Percentiles rank a stretch among this genome's conserved stretches.
These are phyloP conservation scores for Sugiyamaella pinicola DNA, from an alignment of 1,139 yeast species.

Conservation along the genomic window DNA sequence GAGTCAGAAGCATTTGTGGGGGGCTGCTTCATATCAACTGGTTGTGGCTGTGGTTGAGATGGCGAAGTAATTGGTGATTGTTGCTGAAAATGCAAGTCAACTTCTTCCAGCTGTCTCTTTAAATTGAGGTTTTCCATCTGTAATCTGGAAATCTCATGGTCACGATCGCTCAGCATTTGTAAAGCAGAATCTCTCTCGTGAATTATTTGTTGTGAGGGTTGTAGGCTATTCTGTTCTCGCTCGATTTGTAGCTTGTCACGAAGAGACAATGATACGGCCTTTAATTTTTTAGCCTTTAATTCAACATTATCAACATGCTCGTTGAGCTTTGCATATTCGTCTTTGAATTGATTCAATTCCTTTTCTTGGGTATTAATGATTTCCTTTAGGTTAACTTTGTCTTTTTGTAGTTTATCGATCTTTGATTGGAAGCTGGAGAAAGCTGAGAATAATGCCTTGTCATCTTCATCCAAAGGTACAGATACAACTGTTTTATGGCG, in stretches of 20 bases:
- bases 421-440: slow-evolving; percentile 34
- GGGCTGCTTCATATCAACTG: background rate
- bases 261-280: slow-evolving; percentile 27
- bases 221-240: slow-evolving; percentile 14
- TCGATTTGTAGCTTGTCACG: slow-evolving; percentile 24
- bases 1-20: background rate
- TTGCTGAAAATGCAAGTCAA: too few species aligned
- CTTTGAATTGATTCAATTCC: slow-evolving; percentile 24
- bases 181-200: slow-evolving; percentile 18
- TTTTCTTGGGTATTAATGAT: slow-evolving; percentile 23
- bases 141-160: slow-evolving; percentile 18
- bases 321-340: slow-evolving; percentile 21
- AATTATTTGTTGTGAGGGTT: slow-evolving; percentile 20
- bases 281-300: slow-evolving; percentile 29
- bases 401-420: slow-evolving; percentile 31
- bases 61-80: background rate
- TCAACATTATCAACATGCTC: slow-evolving; percentile 26
- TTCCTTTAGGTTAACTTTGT: slow-evolving; percentile 24
- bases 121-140: slow-evolving; percentile 13
- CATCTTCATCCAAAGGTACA: slow-evolving; percentile 36
- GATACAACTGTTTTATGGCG: slow-evolving; percentile 34
- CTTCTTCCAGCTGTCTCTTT: slow-evolving; percentile 5
- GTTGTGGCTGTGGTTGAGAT: background rate
- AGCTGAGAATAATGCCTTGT: slow-evolving; percentile 35
- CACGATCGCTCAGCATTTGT: slow-evolving; percentile 11